Conservation (phyloP, 331 rosid genomes). For the Rosa hybrid region DNA sequence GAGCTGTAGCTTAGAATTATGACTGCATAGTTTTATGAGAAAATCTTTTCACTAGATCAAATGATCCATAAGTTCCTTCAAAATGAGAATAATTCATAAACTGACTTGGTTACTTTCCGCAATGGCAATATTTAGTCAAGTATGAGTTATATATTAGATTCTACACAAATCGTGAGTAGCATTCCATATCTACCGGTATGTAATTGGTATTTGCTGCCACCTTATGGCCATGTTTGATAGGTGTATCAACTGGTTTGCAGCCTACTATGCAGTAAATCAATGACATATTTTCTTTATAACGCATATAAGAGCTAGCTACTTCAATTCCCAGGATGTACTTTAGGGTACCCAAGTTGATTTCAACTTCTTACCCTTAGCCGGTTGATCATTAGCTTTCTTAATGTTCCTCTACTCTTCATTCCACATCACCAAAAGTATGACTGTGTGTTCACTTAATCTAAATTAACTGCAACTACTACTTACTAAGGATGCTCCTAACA, state of each 20-base stretch:
- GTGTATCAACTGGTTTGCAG: not conserved
- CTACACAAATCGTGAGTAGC: not conserved
- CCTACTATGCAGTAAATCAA: not conserved
- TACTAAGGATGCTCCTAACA: not conserved
- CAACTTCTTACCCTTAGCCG: not conserved
- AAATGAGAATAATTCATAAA: not conserved
- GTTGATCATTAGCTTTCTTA: not conserved
- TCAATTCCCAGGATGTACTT: not conserved
- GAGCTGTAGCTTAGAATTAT: not conserved
- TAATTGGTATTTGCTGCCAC: not conserved
- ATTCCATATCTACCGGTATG: not conserved
- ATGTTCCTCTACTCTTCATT: not conserved
- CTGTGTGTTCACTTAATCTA: not conserved
- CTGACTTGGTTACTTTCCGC: no score
- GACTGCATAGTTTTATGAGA: not conserved
- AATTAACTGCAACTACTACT: not conserved
- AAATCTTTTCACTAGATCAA: not conserved
- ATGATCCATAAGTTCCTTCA: not conserved
- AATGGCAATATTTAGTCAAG: no score
- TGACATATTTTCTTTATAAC: not conserved
- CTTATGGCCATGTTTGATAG: no score
- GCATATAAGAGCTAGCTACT: not conserved
- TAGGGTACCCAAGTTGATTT: not conserved
- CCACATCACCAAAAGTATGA: not conserved
- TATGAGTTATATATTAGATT: not conserved